Evolutionary conservation across 2,329 filamentous ascomycete species (phyloP).

Genomic region (Rhynchosporium secalis): DNA sequence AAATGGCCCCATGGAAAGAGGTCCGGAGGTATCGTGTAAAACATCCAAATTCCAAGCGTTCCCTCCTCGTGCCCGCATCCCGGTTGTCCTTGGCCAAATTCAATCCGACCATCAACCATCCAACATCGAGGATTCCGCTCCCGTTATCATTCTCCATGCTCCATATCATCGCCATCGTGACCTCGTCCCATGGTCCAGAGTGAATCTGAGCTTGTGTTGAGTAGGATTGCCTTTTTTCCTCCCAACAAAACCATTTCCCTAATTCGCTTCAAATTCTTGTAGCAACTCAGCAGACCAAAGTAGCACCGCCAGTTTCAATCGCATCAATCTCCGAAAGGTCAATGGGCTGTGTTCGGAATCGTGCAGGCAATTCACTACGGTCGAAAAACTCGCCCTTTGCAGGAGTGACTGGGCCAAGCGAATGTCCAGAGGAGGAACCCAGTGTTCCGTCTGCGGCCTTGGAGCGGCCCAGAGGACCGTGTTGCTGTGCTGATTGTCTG

Average conservation of each 20-base stretch:
- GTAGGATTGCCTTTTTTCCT: constrained; percentile 21
- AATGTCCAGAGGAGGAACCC: constrained; percentile 52
- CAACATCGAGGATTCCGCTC: not conserved
- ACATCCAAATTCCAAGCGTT: not conserved
- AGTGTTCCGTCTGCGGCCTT: constrained; percentile 28
- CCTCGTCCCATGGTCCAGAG: not conserved
- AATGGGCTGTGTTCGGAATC: constrained; percentile 77
- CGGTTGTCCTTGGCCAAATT: not conserved
- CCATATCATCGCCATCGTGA: constrained; percentile 8
- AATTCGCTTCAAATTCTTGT: not conserved
- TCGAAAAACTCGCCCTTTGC: constrained; percentile 81
- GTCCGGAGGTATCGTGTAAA: not conserved
- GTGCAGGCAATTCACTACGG: constrained; percentile 78
- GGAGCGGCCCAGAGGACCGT: constrained; percentile 52
- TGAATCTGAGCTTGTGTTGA: not conserved
- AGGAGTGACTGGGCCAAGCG: constrained; percentile 72
- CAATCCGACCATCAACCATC: not conserved
- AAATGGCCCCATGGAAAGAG: not conserved
- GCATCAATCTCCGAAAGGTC: constrained; percentile 88
- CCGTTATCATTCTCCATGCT: not conserved
- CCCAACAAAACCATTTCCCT: not conserved
- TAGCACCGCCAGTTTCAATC: constrained; percentile 89
- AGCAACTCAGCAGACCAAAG: constrained; percentile 46
- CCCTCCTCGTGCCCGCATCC: not conserved
- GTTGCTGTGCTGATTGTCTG: constrained; percentile 58